These are phyloP conservation scores for Amanita thiersii DNA, from an alignment of 768 basidiomycete species.

Conservation along the genomic window DNA sequence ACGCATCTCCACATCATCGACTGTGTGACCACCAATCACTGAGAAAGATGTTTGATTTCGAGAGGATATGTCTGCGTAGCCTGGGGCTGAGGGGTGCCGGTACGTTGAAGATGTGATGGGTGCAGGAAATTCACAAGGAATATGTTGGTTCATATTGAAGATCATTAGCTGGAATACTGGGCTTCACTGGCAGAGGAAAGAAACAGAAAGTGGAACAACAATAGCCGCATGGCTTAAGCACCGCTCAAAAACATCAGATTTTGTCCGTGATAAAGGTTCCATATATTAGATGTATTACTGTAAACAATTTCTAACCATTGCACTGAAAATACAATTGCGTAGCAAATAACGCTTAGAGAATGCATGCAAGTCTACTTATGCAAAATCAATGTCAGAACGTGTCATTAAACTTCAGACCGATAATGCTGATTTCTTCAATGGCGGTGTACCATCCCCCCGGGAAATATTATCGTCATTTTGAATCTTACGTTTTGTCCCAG, in stretches of 20 bases:
- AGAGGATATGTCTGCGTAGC: conserved; percentile 20
- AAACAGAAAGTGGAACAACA: neutral
- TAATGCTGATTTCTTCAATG: conserved; percentile 60
- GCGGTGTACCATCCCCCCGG: conserved; percentile 46
- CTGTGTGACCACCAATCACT: conserved; percentile 46
- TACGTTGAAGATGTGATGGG: too few species aligned
- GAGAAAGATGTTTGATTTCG: conserved; percentile 33
- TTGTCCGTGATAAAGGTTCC: conserved; percentile 1
- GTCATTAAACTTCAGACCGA: conserved; percentile 17
- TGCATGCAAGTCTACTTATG: conserved; percentile 5
- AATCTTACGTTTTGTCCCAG: conserved; percentile 73
- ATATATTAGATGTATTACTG: conserved; percentile 1
- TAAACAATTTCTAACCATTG: conserved; percentile 7
- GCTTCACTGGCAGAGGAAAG: neutral
- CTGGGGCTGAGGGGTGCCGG: neutral
- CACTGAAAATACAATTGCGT: conserved; percentile 17
- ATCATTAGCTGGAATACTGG: neutral
- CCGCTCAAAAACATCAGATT: neutral
- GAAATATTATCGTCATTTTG: conserved; percentile 37
- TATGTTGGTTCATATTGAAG: too few species aligned
- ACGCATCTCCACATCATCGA: conserved; percentile 70
- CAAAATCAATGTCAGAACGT: neutral
- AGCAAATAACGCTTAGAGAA: conserved; percentile 1
- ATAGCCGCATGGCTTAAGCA: neutral
- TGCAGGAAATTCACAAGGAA: too few species aligned